Evolutionary conservation across 257 asterid genomes (phyloP), one percentile per base, ranked within the genome.

Genomic region (Misopates orontium): DNA sequence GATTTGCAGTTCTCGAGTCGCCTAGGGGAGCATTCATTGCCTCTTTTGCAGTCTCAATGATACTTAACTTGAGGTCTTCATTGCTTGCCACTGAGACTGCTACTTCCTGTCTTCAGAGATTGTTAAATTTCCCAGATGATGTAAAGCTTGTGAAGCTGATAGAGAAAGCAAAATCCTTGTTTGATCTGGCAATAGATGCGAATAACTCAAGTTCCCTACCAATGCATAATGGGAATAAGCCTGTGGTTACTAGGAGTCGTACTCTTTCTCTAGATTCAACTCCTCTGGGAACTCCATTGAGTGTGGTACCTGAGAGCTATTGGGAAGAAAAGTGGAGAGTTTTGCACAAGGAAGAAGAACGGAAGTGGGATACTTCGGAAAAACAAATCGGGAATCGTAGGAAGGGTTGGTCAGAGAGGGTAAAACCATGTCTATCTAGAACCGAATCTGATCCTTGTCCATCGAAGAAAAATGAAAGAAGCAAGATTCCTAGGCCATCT

Each of bases 251-350:
- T 47, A 79, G 95, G 62, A 85, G 87, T 45, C 91, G 86, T 71
- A 86, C 80, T 63, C 82, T 72, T 66, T 77, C 90, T 10, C 64
- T 79, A 13, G 96, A 84, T 79, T 36, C 80, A 62, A 72, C 69
- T 44, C 81, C 94, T 75, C 91, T 87, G 8, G 74, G 75, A 70
- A 83, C 86, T 70, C 95, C 94, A 20, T 69, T 77, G 68, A 78
- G 40, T 64, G 53, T 73, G 49, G 78, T 82, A 42, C 82, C 80
- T 17, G 85, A 86, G 60, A 86, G 89, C 84, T 91, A 91, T 77
- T 91, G 98, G 98, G 98, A 91, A 75, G 98, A 88, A 72, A 85
- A 85, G 60, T 91, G 98, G 96, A 84, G 91, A 73, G 89, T 78
- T 77, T 23, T 88, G 84, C 88, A 86, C 79, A 78, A 82, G 70